A percentile compares a stretch with the other conserved stretches of the same genome.
phyloP scores from a whole-genome alignment of 2,329 filamentous ascomycete species.

The Penicillium hesseltinei region DNA sequence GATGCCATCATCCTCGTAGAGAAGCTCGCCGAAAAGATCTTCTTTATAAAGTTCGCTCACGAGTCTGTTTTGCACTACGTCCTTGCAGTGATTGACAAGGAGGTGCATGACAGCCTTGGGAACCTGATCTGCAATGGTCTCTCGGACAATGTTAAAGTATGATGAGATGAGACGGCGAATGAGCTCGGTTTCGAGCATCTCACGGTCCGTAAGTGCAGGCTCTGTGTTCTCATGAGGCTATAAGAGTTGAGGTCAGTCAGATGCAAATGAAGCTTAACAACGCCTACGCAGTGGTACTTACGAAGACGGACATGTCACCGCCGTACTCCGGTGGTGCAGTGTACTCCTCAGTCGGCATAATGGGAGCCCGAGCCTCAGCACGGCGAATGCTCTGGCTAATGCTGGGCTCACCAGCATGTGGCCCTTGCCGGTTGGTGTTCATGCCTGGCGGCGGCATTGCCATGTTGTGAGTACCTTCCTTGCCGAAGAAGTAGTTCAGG shows the following conservation, averaged over 20 bases:
- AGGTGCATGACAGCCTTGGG: constrained; percentile 99
- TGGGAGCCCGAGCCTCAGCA: constrained; percentile 50
- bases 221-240: constrained; percentile 57
- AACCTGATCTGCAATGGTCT: constrained; percentile 97
- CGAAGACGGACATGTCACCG: constrained; percentile 47
- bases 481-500: constrained; percentile 97
- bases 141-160: constrained; percentile 98
- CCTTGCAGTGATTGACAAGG: constrained; percentile 96
- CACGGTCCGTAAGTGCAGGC: constrained; percentile 87
- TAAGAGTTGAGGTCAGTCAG: constrained; percentile 4
- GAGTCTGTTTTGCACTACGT: constrained; percentile 93
- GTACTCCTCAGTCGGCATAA: constrained; percentile 47
- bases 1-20: constrained; percentile 96
- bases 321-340: constrained; percentile 39
- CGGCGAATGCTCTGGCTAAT: constrained; percentile 80
- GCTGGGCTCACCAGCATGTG: constrained; percentile 74
- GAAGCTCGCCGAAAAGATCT: constrained; percentile 79
- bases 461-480: constrained; percentile 63
- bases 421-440: constrained; percentile 64
- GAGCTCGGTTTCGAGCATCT: constrained; percentile 95
- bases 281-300: constrained; percentile 38
- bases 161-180: constrained; percentile 95
- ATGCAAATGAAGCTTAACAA: not conserved
- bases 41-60: constrained; percentile 97
- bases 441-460: constrained; percentile 42